phyloP scores from a whole-genome alignment of 2,329 filamentous ascomycete species.

The Westerdykella aurantiaca region DNA sequence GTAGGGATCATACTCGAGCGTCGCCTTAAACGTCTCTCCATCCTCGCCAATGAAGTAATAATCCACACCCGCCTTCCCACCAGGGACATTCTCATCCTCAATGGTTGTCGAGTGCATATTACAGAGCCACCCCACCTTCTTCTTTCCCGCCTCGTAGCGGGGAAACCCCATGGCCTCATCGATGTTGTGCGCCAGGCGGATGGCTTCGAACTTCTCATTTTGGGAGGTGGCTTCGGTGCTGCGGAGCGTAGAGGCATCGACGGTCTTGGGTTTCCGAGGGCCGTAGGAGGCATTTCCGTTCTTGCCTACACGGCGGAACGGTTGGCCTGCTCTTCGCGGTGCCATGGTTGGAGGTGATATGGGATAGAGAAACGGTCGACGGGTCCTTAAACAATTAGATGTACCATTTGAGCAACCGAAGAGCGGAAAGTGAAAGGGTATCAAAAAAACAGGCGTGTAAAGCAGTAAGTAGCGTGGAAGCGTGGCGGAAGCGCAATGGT shows the following conservation, averaged over 20 bases:
- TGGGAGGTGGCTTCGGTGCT: slow-evolving; percentile 80
- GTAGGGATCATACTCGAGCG: slow-evolving; percentile 93
- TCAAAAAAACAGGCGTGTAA: slow-evolving; percentile 3
- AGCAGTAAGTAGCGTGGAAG: background rate
- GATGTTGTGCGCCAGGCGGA: slow-evolving; percentile 75
- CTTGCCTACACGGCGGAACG: slow-evolving; percentile 41
- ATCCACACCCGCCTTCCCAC: slow-evolving; percentile 84
- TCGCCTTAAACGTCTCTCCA: slow-evolving; percentile 88
- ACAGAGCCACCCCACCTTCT: slow-evolving; percentile 84
- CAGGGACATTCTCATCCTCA: slow-evolving; percentile 74
- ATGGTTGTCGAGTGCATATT: slow-evolving; percentile 89
- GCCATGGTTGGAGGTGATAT: slow-evolving; percentile 34
- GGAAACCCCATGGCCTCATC: slow-evolving; percentile 94
- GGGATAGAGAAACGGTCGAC: slow-evolving; percentile 16
- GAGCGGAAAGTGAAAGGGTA: slow-evolving; percentile 2
- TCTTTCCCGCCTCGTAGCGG: slow-evolving; percentile 82
- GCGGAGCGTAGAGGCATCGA: slow-evolving; percentile 67
- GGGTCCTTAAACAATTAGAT: slow-evolving; percentile 18
- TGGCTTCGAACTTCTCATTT: slow-evolving; percentile 87
- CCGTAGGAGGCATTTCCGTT: slow-evolving; percentile 41
- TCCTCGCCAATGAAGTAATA: slow-evolving; percentile 84
- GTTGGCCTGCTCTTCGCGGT: slow-evolving; percentile 39
- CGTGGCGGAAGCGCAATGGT: background rate
- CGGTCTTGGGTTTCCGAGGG: slow-evolving; percentile 63
- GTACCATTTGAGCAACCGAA: slow-evolving; percentile 24